Conservation (phyloP, 441 rosid genomes). For the Gossypium schwendimanii region DNA sequence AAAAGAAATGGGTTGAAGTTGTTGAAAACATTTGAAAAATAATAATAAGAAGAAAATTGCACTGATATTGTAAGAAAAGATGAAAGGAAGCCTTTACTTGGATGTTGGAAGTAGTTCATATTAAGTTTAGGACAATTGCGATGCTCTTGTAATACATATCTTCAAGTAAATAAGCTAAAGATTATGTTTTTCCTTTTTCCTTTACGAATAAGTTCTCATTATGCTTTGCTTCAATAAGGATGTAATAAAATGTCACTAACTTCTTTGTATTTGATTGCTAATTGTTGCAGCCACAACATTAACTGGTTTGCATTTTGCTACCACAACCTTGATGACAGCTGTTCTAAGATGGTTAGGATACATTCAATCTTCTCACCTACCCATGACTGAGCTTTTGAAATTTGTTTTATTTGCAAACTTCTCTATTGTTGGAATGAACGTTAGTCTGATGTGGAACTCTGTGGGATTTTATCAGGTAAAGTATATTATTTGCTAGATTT, state of each 20-base stretch:
- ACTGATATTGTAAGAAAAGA: neutral
- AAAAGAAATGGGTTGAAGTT: neutral
- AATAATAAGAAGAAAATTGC: neutral
- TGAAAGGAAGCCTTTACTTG: neutral
- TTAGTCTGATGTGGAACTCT: conserved; percentile 77
- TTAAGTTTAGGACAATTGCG: neutral
- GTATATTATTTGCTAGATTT: neutral
- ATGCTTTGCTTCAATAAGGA: neutral
- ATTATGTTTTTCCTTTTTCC: neutral
- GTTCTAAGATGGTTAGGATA: conserved; percentile 61
- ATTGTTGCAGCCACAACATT: conserved; percentile 58
- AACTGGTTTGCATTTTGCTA: conserved; percentile 64
- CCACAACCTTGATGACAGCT: conserved; percentile 57
- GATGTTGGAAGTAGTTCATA: neutral
- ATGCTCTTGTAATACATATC: neutral
- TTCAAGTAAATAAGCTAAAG: neutral
- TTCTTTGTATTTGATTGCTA: neutral
- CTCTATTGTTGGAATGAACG: conserved; percentile 77
- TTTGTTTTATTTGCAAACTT: conserved; percentile 57
- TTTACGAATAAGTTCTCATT: neutral
- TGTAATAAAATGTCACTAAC: neutral
- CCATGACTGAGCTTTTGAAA: conserved; percentile 53
- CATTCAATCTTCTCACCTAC: conserved; percentile 68
- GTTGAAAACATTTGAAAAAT: neutral
- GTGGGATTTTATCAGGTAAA: conserved; percentile 74